Evolutionary conservation across 345 rosid genomes (phyloP), one percentile per base, ranked within the genome.

Genomic region (Excoecaria cochinchinensis): DNA sequence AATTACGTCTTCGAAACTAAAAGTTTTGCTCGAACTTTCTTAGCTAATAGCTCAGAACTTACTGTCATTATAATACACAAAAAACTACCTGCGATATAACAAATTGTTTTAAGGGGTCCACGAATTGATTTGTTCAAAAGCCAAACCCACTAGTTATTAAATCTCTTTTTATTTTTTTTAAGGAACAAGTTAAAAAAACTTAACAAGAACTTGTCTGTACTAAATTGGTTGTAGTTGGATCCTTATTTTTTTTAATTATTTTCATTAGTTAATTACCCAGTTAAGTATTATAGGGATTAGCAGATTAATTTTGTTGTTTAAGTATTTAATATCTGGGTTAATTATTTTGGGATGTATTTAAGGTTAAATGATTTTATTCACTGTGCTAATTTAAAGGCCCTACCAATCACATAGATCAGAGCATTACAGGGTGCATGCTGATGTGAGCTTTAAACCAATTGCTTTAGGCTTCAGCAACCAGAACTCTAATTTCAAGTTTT

Each of bases 301-400:
- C 16, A 50, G 12, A 61, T 62, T 61, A 24, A 61, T 62, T 61
- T 15, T 24, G 16, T 46, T 3, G 4, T 8, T 59, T 44, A 16
- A 19, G 3, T 19, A 19, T 8, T 10, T 6, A 6, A 17, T 64
- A 17, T 6, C 15, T 25, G 48, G 77, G 65, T 31, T 38, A 62
- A 74, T 52, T 73, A 50, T 51, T 63, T 48, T 38, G 48, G 48
- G 59, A n/a, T 50, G 58, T 62, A 17, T 58, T 74, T 74, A 74
- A 38, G 77, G 77, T 38, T 64, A 66, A 74, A 50, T 52, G 13
- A 59, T 46, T 47, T 25, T 39, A 59, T 59, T 60, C 3, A 24
- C 13, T n/a, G 47, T 13, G 6, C 47, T 0, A 31, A 31, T 31
- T 31, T 2, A 31, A 31, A 31, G 31, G 31, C 31, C 31, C 31